Conservation (phyloP, 352 stramenopile species). For the Phytophthora ramorum region DNA sequence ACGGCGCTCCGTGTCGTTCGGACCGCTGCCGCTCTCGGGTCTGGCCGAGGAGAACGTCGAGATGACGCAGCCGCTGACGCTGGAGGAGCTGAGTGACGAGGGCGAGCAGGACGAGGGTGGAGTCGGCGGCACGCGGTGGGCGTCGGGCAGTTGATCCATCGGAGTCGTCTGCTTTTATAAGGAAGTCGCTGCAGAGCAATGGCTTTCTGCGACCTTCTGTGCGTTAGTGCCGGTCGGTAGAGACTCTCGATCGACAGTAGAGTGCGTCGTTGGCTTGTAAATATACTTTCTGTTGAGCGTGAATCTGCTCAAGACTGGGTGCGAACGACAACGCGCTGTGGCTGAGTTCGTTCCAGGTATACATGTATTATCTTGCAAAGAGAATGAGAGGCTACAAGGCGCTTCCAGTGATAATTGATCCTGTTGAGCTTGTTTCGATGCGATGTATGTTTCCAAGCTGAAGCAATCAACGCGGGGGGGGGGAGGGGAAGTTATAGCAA, state of each 20-base stretch:
- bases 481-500: no score
- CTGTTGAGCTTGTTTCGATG: no score
- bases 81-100: slow-evolving; percentile 35
- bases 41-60: slow-evolving; percentile 26
- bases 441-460: no score
- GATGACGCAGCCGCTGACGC: slow-evolving; percentile 13
- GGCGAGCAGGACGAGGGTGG: slow-evolving; percentile 4
- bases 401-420: no score
- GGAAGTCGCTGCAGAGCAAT: background rate
- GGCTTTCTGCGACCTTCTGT: slow-evolving; percentile 1
- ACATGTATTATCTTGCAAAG: no score
- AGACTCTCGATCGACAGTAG: background rate
- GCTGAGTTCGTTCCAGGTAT: no score
- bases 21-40: slow-evolving; percentile 22
- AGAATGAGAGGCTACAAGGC: no score
- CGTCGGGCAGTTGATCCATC: background rate
- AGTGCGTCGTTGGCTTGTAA: background rate
- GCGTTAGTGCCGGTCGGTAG: background rate
- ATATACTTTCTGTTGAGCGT: slow-evolving; percentile 16
- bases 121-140: background rate
- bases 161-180: background rate
- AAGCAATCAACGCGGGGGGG: no score
- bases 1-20: slow-evolving; percentile 41
- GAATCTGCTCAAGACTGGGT: background rate
- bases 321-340: no score